phyloP scores from a whole-genome alignment of 345 rosid species.

The Durio zibethinus region DNA sequence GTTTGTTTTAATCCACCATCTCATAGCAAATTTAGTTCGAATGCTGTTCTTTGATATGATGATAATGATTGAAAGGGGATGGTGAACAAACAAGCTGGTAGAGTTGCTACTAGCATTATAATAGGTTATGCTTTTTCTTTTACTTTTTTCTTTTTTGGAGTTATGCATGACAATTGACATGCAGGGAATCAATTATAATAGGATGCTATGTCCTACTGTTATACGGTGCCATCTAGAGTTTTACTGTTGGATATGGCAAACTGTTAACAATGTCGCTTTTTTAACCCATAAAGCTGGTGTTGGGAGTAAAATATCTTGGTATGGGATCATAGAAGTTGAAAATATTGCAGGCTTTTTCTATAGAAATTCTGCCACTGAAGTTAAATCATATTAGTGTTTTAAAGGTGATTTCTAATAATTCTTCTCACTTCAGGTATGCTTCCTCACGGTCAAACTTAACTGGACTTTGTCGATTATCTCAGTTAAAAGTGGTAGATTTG shows the following conservation, averaged over 20 bases:
- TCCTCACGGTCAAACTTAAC: constrained; percentile 51
- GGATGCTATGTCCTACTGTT: background rate
- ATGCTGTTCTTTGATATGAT: background rate
- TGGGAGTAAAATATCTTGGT: background rate
- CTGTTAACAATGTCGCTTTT: background rate
- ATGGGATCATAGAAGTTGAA: constrained; percentile 5
- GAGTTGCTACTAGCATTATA: background rate
- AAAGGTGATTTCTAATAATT: background rate
- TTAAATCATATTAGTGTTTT: background rate
- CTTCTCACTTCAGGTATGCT: constrained; percentile 50
- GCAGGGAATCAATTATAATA: background rate
- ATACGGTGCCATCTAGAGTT: background rate
- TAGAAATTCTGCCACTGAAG: background rate
- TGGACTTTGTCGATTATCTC: constrained; percentile 75
- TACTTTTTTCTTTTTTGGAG: background rate
- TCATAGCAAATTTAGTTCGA: background rate
- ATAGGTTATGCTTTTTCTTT: background rate
- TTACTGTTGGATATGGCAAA: background rate
- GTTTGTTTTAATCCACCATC: background rate
- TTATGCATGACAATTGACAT: background rate
- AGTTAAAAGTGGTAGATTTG: constrained; percentile 69
- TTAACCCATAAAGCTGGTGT: background rate
- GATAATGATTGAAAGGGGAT: background rate
- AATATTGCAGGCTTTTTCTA: background rate
- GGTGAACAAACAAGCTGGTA: background rate